Base-by-base conservation (phyloP, 108 stramenopile genomes). In the Cylindrotheca fusiformis region DNA sequence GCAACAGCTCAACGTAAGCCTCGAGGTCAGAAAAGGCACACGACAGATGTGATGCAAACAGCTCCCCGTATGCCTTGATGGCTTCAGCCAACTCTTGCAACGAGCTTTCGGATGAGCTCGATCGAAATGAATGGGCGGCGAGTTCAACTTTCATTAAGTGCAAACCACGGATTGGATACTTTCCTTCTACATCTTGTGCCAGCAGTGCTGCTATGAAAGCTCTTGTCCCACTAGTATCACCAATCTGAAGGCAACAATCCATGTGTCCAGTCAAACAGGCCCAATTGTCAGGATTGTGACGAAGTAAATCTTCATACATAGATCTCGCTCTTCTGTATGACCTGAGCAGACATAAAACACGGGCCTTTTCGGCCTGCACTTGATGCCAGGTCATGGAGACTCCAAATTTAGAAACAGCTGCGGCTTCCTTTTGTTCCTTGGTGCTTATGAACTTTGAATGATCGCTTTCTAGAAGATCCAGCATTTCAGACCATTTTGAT, bases 1-100 rank as follows among this genome's bases (percentile, higher is more conserved):
- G 10, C 36, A 63, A 21, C 58, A 78, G 21, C 14, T 62, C 58
- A 12, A 83, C 10, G 56, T 92, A 88, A 6, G 52, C 21, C 24
- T 77, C 71, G 24, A 92, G 21, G 78, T 92, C 91, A 22, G 75
- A 72, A 59, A 85, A 88, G 8, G 79, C 79, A 58, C 91, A 92
- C 3, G 74, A 74, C 32, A 77, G 80, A 0, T 68, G 26, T n/a
- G 68, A 55, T 5, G 75, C 72, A 69, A 88, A 87, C 27, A 60
- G 58, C 48, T 76, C 58, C 3, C 77, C 74, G 69, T 87, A 92
- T 45, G 26, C 44, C 17, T 52, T 56, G 48, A 85, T 78, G 27
- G 73, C 68, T 21, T 55, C 46, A 46, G 57, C 63, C 36, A 74
- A 44, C 20, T 47, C n/a, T 27, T 19, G 8, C 31, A 55, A 10